Evolutionary conservation across 2,329 filamentous ascomycete genomes (phyloP), one percentile per base, ranked within the genome.

Genomic region (Pseudogymnoascus sp.): DNA sequence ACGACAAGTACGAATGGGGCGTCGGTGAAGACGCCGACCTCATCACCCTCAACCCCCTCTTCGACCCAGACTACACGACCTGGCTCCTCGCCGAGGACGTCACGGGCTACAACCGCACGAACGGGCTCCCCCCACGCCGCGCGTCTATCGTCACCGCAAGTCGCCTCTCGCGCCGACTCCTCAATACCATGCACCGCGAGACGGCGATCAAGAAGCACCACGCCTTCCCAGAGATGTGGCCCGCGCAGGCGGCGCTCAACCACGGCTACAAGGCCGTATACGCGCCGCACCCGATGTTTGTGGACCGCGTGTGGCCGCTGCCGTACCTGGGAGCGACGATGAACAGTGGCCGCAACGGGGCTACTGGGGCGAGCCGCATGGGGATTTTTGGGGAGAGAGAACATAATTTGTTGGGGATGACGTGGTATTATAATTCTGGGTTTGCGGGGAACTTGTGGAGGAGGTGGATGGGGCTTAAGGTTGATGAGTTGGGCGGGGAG

Each of bases 201-300:
- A 96, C 92, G 3, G 85, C 87, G 30, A 83, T 90, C 69, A 87
- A 88, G 71, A 92, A 92, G 69, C 90, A 95, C 75, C 90, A 90
- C 66, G 95, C 94, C 78, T 96, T 96, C 73, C 90, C 92, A 0
- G 93, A 97, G 75, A 97, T 97, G 92, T 97, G 91, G 91, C 91
- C 92, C 0, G 88, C 88, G 0, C 94, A 90, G 0, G 86, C 90
- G 1, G 90, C 92, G 1, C 81, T 97, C 8, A 92, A 97, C 64
- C 92, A 97, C 73, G 93, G 93, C 9, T 87, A 90, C 77, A 97
- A 97, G 78, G 92, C 91, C 38, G 92, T 97, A 12, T 96, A 89
- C 67, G 91, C 87, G 2, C 93, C 93, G 1, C 93, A 97, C 70
- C 91, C 92, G 1, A 82, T 96, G 62, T 97, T 89, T 72, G 84